Evolutionary conservation across 768 basidiomycete genomes (phyloP), one percentile per base, ranked within the genome.

Genomic region (Xerocomus brunneocitrinus): DNA sequence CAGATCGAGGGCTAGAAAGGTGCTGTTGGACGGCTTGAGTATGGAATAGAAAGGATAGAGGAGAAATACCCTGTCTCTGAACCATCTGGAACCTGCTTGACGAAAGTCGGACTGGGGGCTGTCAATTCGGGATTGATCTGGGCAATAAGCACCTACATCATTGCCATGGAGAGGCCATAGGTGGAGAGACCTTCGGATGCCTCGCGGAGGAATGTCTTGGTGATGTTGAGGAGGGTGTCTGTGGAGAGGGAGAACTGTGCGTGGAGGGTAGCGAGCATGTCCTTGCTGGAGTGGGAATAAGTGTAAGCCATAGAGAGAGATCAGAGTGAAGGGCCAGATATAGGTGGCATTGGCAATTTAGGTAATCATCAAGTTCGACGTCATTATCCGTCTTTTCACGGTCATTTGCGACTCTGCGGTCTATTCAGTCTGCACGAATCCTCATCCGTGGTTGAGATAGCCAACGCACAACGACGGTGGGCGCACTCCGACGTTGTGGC

Each of bases 1-100:
- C 19, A 99, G 81, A 75, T 99, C 95, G 19, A 98, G 79, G 4
- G 97, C 95, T 49, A 98, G 82, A 72, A 97, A 99, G 6, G 93
- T 95, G 42, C 94, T 97, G 62, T 46, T 47, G 47, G 53, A 42
- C 30, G 12, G 3, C 22, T 39, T 63, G 45, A 64, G 53, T 22
- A 47, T 28, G 31, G 41, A 46, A 32, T 24, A 31, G 32, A 25
- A 41, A 8, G 27, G 39, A 32, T 36, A 32, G 40, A 39, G 3
- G 40, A 25, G 14, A 68, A 81, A 63, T 71, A 93, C 92, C 97
- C 97, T 53, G 82, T 88, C 72, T 99, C 97, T 47, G 85, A 83
- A 43, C 97, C 97, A 69, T 97, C 80, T 42, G 97, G 97, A 25
- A 97, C 91, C 47, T 87, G 87, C n/a, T 89, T 92, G 40, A 98